Base-by-base conservation (phyloP, 2,329 filamentous ascomycete species). In the Zarea fungicola region DNA sequence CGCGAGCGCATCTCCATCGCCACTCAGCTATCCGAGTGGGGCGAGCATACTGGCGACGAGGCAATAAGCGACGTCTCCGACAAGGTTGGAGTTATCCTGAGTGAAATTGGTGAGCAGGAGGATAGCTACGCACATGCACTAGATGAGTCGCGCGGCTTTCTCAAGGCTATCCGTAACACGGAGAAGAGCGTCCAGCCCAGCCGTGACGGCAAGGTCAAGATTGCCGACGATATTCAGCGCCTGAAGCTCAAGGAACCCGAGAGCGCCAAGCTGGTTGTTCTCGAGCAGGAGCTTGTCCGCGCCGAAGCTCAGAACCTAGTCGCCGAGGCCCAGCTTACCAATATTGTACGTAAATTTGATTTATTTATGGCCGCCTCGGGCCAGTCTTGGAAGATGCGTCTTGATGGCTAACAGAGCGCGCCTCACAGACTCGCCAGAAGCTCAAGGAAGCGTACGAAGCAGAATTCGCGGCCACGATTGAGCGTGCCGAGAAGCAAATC, bases 291-390 rank as follows among this genome's bases (percentile, higher is more conserved):
- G 74, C 83, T 99, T 46, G 91, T 99, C 46, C 80, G 93, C 56
- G 91, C 92, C 21, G 93, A 99, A 75, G 93, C 93, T 3, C 91
- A 97, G 74, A 95, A 89, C 61, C 71, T 99, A 51, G 93, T 99
- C 42, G 93, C 93, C 2, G 93, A 99, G 71, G 93, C 93, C 19
- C 93, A 99, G 69, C 76, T 99, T 66, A 92, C 87, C 62, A 99
- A 99, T 66, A 83, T 96, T 58, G 89, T 95, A 73, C 52, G 85
- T 78, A 31, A 4, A 21, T 16, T 14, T 23, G 16, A 14, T n/a
- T 14, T 14, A 14, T 10, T 10, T 13, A 14, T 42, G 6, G 14
- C 3, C 35, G 5, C 5, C 6, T 5, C 18, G 8, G n/a, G n/a
- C n/a, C n/a, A n/a, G n/a, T n/a, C n/a, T n/a, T n/a, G n/a, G n/a